Evolutionary conservation across 2,329 filamentous ascomycete species (phyloP).

Genomic region (Zalaria sp.): DNA sequence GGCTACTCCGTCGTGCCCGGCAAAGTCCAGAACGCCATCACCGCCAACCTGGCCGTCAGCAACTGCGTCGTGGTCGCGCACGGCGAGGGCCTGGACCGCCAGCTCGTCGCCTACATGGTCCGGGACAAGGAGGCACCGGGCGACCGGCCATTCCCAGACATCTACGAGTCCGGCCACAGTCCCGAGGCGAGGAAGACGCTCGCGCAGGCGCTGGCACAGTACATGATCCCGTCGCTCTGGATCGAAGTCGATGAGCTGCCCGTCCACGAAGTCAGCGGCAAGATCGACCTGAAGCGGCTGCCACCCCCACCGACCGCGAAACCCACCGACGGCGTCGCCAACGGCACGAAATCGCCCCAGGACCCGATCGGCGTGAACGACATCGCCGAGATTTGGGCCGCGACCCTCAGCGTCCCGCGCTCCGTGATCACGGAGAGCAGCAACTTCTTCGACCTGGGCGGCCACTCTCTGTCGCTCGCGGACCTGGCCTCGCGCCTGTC

Average conservation of each 20-base stretch:
- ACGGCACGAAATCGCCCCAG: slow-evolving; percentile 36
- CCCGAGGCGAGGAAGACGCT: slow-evolving; percentile 52
- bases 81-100: slow-evolving; percentile 61
- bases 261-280: slow-evolving; percentile 66
- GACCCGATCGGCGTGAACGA: slow-evolving; percentile 53
- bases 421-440: slow-evolving; percentile 52
- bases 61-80: slow-evolving; percentile 60
- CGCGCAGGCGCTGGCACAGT: slow-evolving; percentile 55
- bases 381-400: slow-evolving; percentile 59
- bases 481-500: slow-evolving; percentile 59
- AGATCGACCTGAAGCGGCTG: slow-evolving; percentile 58
- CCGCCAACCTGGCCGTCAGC: slow-evolving; percentile 53
- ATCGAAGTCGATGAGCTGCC: slow-evolving; percentile 57
- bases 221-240: slow-evolving; percentile 74
- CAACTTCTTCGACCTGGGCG: slow-evolving; percentile 70
- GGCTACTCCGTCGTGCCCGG: slow-evolving; percentile 67
- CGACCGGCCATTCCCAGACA: slow-evolving; percentile 46
- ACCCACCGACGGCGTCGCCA: slow-evolving; percentile 18
- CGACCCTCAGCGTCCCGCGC: slow-evolving; percentile 50
- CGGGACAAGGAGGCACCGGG: slow-evolving; percentile 45
- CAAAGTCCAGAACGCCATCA: slow-evolving; percentile 61
- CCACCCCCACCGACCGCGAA: slow-evolving; percentile 45
- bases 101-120: slow-evolving; percentile 65
- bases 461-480: slow-evolving; percentile 65
- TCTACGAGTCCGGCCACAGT: slow-evolving; percentile 59